phyloP scores from a whole-genome alignment of 2,329 filamentous ascomycete species.

The Monosporascus sp. region DNA sequence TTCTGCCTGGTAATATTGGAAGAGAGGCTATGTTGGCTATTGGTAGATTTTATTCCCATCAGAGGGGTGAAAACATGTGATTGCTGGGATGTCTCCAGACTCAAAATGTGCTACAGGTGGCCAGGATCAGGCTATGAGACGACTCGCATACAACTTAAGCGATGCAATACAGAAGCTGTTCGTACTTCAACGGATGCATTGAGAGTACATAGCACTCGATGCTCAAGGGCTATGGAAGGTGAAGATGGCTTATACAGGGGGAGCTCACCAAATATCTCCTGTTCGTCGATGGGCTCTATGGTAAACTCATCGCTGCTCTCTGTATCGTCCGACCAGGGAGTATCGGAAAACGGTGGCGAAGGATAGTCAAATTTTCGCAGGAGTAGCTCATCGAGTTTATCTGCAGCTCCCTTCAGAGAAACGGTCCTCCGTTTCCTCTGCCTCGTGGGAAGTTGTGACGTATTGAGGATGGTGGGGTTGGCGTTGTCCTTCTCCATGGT shows the following conservation, averaged over 20 bases:
- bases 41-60: too few species aligned
- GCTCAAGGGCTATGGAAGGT: too few species aligned
- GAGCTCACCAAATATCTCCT: conserved; percentile 82
- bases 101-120: too few species aligned
- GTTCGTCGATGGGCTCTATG: conserved; percentile 86
- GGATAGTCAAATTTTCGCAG: conserved; percentile 41
- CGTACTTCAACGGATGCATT: too few species aligned
- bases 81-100: too few species aligned
- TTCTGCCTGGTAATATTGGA: neutral
- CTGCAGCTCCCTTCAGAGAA: conserved; percentile 41
- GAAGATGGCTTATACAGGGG: neutral
- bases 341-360: conserved; percentile 33
- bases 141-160: neutral
- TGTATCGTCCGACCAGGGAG: conserved; percentile 31
- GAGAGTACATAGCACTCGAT: too few species aligned
- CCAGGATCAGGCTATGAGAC: too few species aligned
- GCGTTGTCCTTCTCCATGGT: conserved; percentile 56
- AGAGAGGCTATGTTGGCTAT: too few species aligned
- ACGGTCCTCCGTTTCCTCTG: conserved; percentile 46
- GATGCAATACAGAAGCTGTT: neutral
- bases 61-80: too few species aligned
- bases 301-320: conserved; percentile 50
- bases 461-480: conserved; percentile 88
- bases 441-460: conserved; percentile 81
- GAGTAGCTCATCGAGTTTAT: conserved; percentile 41